phyloP scores from a whole-genome alignment of 371 early-diverging fungal genomes.

The Apophysomyces trapeziformis region DNA sequence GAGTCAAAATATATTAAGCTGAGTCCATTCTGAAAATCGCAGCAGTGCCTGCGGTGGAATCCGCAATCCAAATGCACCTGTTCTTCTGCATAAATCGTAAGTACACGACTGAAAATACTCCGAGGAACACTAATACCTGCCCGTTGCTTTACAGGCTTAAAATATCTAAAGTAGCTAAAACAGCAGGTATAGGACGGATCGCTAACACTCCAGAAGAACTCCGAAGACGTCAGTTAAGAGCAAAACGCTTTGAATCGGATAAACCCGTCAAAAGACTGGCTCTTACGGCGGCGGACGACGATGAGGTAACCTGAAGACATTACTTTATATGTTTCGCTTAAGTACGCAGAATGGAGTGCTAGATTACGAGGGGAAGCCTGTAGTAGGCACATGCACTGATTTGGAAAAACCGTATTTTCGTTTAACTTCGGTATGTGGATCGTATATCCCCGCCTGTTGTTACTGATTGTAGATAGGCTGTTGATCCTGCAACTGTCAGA shows the following conservation, averaged over 20 bases:
- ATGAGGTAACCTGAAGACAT: background rate
- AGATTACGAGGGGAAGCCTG: conserved; percentile 77
- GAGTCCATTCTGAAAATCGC: conserved; percentile 14
- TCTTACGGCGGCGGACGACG: background rate
- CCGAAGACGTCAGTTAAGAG: conserved; percentile 16
- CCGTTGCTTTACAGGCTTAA: background rate
- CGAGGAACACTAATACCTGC: background rate
- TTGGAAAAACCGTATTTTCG: conserved; percentile 87
- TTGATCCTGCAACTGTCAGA: conserved; percentile 85
- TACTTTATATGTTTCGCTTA: background rate
- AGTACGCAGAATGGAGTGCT: conserved; percentile 47
- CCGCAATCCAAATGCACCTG: background rate
- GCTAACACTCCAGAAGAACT: conserved; percentile 20
- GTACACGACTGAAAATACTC: background rate
- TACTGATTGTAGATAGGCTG: conserved; percentile 56
- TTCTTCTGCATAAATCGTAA: background rate
- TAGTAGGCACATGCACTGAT: conserved; percentile 81
- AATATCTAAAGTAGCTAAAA: conserved; percentile 4
- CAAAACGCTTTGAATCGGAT: conserved; percentile 37
- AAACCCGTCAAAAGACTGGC: conserved; percentile 16
- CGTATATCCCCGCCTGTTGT: background rate
- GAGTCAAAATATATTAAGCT: background rate
- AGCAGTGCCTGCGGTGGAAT: conserved; percentile 32
- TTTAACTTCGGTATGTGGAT: conserved; percentile 71
- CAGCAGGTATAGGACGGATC: conserved; percentile 11